Evolutionary conservation across 169 alveolate genomes (phyloP).

Genomic region (Plasmodium ovale): DNA sequence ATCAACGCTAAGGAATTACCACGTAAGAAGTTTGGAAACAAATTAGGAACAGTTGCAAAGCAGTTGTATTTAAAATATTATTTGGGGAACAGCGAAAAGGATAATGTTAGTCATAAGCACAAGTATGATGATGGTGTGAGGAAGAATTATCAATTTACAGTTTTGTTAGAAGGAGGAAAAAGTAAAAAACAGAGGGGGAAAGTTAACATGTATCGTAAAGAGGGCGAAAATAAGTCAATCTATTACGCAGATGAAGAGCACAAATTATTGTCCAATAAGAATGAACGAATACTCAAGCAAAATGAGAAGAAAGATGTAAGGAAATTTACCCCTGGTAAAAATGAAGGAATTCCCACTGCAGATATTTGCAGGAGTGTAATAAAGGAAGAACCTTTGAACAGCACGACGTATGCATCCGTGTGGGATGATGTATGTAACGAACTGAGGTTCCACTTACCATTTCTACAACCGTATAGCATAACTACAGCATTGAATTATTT

Average conservation of each 20-base stretch:
- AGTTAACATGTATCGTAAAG: neutral
- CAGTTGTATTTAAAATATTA: slow-evolving; percentile 17
- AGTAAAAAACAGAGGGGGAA: neutral
- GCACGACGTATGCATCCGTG: neutral
- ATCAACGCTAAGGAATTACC: slow-evolving; percentile 51
- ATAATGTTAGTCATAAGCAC: neutral
- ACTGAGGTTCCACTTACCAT: slow-evolving; percentile 62
- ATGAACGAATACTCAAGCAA: too few relatives aligned
- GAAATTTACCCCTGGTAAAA: too few relatives aligned
- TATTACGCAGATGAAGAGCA: too few relatives aligned
- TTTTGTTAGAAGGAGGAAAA: neutral
- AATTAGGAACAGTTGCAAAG: slow-evolving; percentile 75
- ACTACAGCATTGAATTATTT: slow-evolving; percentile 54
- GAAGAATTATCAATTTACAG: neutral
- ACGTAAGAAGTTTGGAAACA: slow-evolving; percentile 73
- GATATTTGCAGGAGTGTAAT: neutral
- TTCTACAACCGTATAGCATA: slow-evolving; percentile 73
- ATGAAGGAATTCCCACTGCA: neutral
- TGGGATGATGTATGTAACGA: slow-evolving; percentile 68
- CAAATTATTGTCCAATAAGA: too few relatives aligned
- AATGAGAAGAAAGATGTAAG: too few relatives aligned
- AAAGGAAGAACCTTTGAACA: neutral
- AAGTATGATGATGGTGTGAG: neutral
- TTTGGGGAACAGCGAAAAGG: neutral
- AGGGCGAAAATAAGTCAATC: neutral